phyloP scores from a whole-genome alignment of 495 filamentous ascomycete species.

The Bryoglossum gracile region DNA sequence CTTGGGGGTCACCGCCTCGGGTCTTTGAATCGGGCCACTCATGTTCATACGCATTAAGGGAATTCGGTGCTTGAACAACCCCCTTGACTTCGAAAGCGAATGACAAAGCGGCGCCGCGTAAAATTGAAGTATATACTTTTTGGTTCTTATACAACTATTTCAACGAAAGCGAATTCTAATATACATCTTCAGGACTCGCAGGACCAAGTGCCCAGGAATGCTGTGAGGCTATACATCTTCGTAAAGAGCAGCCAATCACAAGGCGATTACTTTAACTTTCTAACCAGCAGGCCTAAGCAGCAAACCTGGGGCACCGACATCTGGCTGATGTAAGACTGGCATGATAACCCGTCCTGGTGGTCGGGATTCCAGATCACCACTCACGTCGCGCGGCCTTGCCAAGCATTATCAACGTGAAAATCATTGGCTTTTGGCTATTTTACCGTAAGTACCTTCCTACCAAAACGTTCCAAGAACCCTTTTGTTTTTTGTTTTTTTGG shows the following conservation, averaged over 20 bases:
- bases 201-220: background rate
- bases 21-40: background rate
- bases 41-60: background rate
- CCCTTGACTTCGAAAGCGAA: background rate
- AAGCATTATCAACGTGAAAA: no score
- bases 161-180: background rate
- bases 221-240: background rate
- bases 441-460: no score
- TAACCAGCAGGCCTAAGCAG: background rate
- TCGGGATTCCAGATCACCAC: no score
- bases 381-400: no score
- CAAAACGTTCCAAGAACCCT: no score
- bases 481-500: no score
- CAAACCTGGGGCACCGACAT: background rate
- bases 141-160: background rate
- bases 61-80: background rate
- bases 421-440: no score
- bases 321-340: background rate
- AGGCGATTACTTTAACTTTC: no score
- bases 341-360: no score
- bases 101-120: background rate
- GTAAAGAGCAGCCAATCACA: background rate
- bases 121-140: background rate
- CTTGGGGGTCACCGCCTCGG: conserved; percentile 1
- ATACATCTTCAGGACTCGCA: background rate